A percentile compares a stretch with the other conserved stretches of the same genome.
phyloP scores from a whole-genome alignment of 2,329 filamentous ascomycete species.

The Didymellaceae sp. region DNA sequence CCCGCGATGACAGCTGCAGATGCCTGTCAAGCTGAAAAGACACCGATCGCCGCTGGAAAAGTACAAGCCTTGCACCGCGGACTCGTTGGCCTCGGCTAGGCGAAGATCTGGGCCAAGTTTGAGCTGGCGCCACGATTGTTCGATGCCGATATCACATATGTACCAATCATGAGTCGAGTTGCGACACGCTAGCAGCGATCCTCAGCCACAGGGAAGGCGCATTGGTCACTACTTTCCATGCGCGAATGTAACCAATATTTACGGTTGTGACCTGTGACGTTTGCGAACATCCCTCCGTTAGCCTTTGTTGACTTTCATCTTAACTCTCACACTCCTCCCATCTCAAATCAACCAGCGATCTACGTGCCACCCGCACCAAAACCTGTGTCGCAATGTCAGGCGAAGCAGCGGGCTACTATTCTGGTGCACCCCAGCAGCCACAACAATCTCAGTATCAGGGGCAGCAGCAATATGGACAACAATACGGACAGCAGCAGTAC shows the following conservation, averaged over 20 bases:
- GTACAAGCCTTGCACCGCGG: constrained; percentile 11
- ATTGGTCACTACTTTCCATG: constrained; percentile 13
- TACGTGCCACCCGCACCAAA: not conserved
- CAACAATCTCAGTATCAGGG: constrained; percentile 37
- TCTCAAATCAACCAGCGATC: not conserved
- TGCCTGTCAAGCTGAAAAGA: constrained; percentile 8
- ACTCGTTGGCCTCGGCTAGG: not conserved
- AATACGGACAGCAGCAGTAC: constrained; percentile 28
- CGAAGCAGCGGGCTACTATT: constrained; percentile 51
- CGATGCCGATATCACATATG: constrained; percentile 1
- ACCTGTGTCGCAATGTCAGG: constrained; percentile 37
- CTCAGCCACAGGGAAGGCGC: constrained; percentile 20
- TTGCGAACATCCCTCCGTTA: constrained; percentile 19
- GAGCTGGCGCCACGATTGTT: constrained; percentile 15
- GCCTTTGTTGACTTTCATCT: constrained; percentile 8
- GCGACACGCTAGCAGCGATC: constrained; percentile 15
- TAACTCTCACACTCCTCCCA: not conserved
- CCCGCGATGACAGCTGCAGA: not conserved
- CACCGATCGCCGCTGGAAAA: constrained; percentile 4
- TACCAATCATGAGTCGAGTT: constrained; percentile 5
- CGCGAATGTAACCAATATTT: constrained; percentile 8
- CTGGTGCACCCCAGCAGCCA: constrained; percentile 28
- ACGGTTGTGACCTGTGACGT: constrained; percentile 24
- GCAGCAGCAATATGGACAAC: too few relatives aligned
- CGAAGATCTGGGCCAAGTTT: constrained; percentile 8